Conservation (phyloP, 805 yeast species). For the Maudiozyma serrabonitensis region DNA sequence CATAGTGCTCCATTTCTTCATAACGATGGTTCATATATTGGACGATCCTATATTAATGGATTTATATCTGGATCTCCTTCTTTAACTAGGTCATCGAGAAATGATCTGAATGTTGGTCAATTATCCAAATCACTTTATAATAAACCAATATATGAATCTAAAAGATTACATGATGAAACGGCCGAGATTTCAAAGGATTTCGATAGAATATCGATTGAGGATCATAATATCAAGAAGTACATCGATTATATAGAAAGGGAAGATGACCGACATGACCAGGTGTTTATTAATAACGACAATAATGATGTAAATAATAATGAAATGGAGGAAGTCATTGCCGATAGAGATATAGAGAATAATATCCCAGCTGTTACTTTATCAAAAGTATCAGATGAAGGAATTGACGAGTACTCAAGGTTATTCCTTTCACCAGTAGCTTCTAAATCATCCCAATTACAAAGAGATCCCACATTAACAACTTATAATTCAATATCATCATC, state of each 20-base stretch:
- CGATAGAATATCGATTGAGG: constrained; percentile 13
- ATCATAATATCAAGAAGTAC: constrained; percentile 9
- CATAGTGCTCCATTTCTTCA: not conserved
- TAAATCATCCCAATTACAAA: constrained; percentile 1
- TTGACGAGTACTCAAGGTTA: constrained; percentile 6
- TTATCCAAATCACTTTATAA: constrained; percentile 5
- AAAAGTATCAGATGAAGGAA: constrained; percentile 2
- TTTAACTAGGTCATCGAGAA: not conserved
- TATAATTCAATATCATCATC: not conserved
- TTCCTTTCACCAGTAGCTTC: constrained; percentile 11
- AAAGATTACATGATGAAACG: constrained; percentile 25
- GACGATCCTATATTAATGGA: constrained; percentile 25
- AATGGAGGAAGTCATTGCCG: not conserved
- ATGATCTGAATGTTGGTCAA: constrained; percentile 8
- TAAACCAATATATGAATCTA: constrained; percentile 20
- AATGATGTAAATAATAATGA: not conserved
- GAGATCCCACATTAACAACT: not conserved
- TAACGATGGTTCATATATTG: constrained; percentile 13
- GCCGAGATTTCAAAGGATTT: constrained; percentile 27
- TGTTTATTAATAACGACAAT: not conserved
- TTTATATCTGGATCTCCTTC: constrained; percentile 17
- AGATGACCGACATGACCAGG: not conserved
- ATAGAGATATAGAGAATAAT: not conserved
- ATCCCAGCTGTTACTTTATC: not conserved
- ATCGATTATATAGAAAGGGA: constrained; percentile 8